Evolutionary conservation across 352 stramenopile genomes (phyloP).

Genomic region (Phytophthora europaea): DNA sequence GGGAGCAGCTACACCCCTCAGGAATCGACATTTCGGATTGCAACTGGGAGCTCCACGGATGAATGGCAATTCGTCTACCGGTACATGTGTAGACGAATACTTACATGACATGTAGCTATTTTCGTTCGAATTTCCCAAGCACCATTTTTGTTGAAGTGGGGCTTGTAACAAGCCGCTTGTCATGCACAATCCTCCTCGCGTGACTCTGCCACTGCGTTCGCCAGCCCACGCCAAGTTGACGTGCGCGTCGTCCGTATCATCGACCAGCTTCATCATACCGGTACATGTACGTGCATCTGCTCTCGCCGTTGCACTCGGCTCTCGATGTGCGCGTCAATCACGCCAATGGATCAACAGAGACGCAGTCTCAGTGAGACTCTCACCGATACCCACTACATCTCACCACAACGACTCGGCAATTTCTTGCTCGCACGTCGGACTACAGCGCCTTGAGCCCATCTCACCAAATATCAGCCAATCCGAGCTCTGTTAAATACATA

Average conservation of each 20-base stretch:
- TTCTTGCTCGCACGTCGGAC: slow-evolving; percentile 7
- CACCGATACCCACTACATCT: too few relatives aligned
- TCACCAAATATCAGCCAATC: slow-evolving; percentile 16
- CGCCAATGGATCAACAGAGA: not conserved
- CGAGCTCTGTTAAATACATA: not conserved
- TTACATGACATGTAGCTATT: not conserved
- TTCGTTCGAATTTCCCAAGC: not conserved
- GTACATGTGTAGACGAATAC: not conserved
- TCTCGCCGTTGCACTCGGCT: not conserved
- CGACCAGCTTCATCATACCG: not conserved
- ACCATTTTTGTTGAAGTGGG: not conserved
- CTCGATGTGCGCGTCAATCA: not conserved
- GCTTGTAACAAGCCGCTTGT: not conserved
- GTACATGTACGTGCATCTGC: not conserved
- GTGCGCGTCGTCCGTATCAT: not conserved
- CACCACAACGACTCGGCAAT: too few relatives aligned
- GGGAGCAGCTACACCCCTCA: slow-evolving; percentile 27
- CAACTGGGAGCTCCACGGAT: not conserved
- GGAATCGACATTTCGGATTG: slow-evolving; percentile 9
- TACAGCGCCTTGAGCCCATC: slow-evolving; percentile 9
- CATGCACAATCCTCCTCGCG: too few relatives aligned
- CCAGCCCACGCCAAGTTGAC: not conserved
- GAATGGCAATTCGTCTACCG: too few relatives aligned
- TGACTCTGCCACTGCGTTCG: too few relatives aligned
- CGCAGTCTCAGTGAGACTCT: not conserved